Base-by-base conservation (phyloP, 352 stramenopile species). In the Thraustochytrium sp. region DNA sequence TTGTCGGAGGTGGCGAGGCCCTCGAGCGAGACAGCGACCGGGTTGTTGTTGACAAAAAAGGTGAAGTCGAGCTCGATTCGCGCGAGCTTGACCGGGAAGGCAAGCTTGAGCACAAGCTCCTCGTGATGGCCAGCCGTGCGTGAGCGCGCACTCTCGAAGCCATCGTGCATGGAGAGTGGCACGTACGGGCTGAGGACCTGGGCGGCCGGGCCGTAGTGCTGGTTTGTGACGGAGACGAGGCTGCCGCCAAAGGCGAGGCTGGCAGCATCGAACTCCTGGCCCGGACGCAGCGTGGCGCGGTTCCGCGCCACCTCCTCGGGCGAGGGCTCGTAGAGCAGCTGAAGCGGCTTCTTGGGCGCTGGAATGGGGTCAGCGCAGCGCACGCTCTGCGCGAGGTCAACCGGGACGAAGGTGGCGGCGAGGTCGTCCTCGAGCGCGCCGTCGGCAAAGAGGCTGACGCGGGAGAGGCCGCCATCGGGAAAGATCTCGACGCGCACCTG, bases 1-100 rank as follows among this genome's bases (percentile, higher is more conserved):
- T 83, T 83, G 54, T 77, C 61, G 16, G 34, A 5, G 13, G 21
- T 1, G 9, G 55, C n/a, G 8, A 56, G 29, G 11, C 55, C 44
- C 38, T 83, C 34, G 8, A 84, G 26, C 29, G 31, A 26, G 11
- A 84, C 49, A 29, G 26, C 34, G 38, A 29, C 18, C 36, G 75
- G 75, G 21, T 73, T 84, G 49, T 84, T 84, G 5, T 84, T 84
- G 21, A 84, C 75, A 3, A 84, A 84, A 61, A 84, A 84, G 44
- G 61, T 80, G 61, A 84, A 84, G 61, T 84, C 75, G 11, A 84
- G 44, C 34, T 84, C 75, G 16, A 84, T 77, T 64, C 55, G 61
- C 61, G 23, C 11, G 23, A 84, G 3, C 29, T 56, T 48, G n/a
- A 42, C 40, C 21, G 68, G 68, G n/a, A 72, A 21, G 11, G 29